phyloP scores from a whole-genome alignment of 2,329 filamentous ascomycete species.

The Furcasterigmium sp. region DNA sequence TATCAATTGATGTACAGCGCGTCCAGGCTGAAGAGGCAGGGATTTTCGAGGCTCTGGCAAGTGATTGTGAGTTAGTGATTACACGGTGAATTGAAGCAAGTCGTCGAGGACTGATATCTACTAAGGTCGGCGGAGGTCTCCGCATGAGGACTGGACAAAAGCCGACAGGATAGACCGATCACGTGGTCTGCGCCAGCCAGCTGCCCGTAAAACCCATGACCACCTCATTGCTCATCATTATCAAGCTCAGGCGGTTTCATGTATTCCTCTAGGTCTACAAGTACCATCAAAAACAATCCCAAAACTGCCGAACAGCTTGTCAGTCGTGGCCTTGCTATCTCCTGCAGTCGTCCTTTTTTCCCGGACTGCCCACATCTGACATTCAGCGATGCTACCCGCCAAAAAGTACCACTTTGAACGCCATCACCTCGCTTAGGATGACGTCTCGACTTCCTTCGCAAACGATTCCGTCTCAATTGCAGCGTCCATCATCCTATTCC shows the following conservation, averaged over 20 bases:
- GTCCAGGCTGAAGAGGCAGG: not conserved
- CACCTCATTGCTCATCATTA: no score
- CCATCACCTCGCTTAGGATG: not conserved
- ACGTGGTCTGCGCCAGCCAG: not conserved
- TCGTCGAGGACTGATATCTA: not conserved
- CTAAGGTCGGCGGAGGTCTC: not conserved
- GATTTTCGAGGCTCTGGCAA: not conserved
- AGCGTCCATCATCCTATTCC: constrained; percentile 81
- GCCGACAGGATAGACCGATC: not conserved
- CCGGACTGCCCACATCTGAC: no score
- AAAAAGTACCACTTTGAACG: not conserved
- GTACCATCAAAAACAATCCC: no score
- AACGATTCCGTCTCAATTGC: constrained; percentile 70
- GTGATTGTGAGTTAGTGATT: not conserved
- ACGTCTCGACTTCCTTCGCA: constrained; percentile 30
- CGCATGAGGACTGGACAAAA: not conserved
- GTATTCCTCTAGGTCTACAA: no score
- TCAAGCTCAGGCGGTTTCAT: no score
- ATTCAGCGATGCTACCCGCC: no score
- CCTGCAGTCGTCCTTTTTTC: no score
- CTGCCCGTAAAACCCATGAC: not conserved
- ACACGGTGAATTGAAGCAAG: not conserved
- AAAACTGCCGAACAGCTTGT: no score
- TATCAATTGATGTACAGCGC: not conserved
- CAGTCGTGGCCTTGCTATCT: no score